A percentile compares a stretch with the other conserved stretches of the same genome.
These are phyloP conservation scores for Chaetomium strumarium DNA, from an alignment of 2,329 filamentous ascomycete species.

Conservation along the genomic window DNA sequence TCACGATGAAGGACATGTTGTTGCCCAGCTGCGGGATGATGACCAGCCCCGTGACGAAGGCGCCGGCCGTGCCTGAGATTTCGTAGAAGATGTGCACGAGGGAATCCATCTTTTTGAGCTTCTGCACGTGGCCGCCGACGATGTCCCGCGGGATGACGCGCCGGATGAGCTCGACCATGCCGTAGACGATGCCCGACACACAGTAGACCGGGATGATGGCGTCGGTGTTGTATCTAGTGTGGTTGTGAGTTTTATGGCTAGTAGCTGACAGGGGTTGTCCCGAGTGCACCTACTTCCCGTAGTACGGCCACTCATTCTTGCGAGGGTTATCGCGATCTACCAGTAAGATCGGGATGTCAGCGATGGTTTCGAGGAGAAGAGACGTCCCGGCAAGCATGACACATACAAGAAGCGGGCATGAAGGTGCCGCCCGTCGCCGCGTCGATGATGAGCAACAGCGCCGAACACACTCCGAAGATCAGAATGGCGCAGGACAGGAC, in stretches of 20 bases:
- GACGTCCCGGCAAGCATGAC: too few relatives aligned
- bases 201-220: slow-evolving; percentile 45
- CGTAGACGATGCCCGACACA: slow-evolving; percentile 37
- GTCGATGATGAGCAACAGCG: slow-evolving; percentile 43
- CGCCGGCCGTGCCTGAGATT: slow-evolving; percentile 41
- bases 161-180: slow-evolving; percentile 48
- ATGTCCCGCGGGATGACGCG: slow-evolving; percentile 46
- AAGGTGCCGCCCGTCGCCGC: slow-evolving; percentile 43
- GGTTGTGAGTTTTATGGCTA: too few relatives aligned
- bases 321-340: slow-evolving; percentile 27
- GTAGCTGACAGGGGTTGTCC: too few relatives aligned
- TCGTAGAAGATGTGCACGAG: slow-evolving; percentile 41
- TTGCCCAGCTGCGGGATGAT: slow-evolving; percentile 46
- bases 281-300: slow-evolving; percentile 28
- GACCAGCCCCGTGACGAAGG: slow-evolving; percentile 43
- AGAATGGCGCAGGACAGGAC: slow-evolving; percentile 40
- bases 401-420: slow-evolving; percentile 26
- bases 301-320: slow-evolving; percentile 37
- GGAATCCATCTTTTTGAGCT: slow-evolving; percentile 42
- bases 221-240: slow-evolving; percentile 39
- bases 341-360: background rate
- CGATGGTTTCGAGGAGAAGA: too few relatives aligned
- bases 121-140: slow-evolving; percentile 44
- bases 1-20: slow-evolving; percentile 47
- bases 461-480: slow-evolving; percentile 41